These are phyloP conservation scores for Termitomyces sp. DNA, from an alignment of 768 basidiomycete species.

Conservation along the genomic window DNA sequence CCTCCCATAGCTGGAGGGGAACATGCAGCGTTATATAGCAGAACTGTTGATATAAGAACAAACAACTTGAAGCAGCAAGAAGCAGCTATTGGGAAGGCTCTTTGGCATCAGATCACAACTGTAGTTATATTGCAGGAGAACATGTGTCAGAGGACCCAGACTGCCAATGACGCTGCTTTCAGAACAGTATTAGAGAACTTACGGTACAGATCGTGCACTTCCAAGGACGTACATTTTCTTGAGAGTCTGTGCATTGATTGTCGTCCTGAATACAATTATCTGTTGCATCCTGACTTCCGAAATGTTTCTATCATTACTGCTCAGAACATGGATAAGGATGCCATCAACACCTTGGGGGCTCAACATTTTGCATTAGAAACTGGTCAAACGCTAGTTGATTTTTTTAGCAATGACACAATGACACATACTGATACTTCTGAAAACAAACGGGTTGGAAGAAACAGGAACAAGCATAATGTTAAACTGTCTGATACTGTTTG, in stretches of 20 bases:
- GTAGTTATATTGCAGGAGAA: constrained; percentile 23
- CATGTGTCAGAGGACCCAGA: constrained; percentile 24
- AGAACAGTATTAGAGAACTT: constrained; percentile 12
- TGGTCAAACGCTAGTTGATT: neutral
- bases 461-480: no score
- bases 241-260: neutral
- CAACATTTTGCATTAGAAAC: neutral
- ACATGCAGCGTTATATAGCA: constrained; percentile 13
- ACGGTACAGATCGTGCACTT: neutral
- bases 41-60: neutral
- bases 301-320: constrained; percentile 3
- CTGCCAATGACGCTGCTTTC: constrained; percentile 18
- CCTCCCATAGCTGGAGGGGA: constrained; percentile 20
- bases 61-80: constrained; percentile 5
- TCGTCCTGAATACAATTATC: no score
- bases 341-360: neutral
- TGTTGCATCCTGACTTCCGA: neutral
- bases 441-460: no score
- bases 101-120: constrained; percentile 26
- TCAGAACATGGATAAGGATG: constrained; percentile 1
- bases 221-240: neutral
- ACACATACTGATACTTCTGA: no score
- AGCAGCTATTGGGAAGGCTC: constrained; percentile 18
- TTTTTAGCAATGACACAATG: neutral
- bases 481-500: neutral